Evolutionary conservation across 768 basidiomycete species (phyloP), one percentile per base, ranked within the genome.

Genomic region (Serendipita sp.): DNA sequence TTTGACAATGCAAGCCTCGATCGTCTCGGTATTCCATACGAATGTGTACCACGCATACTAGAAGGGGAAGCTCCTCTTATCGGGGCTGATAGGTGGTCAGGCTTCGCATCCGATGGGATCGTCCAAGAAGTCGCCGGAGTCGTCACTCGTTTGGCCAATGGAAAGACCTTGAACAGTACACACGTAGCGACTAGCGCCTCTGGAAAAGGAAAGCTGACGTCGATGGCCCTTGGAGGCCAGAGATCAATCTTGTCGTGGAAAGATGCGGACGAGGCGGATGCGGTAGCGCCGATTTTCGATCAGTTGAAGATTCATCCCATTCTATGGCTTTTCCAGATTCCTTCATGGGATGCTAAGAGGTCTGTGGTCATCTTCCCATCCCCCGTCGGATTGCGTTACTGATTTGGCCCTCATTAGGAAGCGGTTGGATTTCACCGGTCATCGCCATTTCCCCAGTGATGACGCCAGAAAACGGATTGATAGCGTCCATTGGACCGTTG

Each of bases 1-100:
- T 86, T 86, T 58, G 53, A 58, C 53, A 58, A 58, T 28, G 53
- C 22, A 5, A 26, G 9, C 11, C 53, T 58, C 53, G 53, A 58
- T 33, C 17, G 30, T n/a, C 53, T 58, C 53, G 33, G 33, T 11
- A 58, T 58, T 33, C 53, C 53, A 20, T n/a, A 30, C 20, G 53
- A 58, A 13, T 58, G 53, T 28, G 53, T 58, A 9, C 53, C 24
- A 13, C 53, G 53, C 26, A 33, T 28, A 22, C 11, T 13, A 22
- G 33, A 58, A n/a, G 26, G 26, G n/a, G n/a, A n/a, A n/a, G n/a
- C n/a, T n/a, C n/a, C n/a, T n/a, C 38, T 38, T 38, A 7, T 7
- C 5, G 14, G 14, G 38, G 5, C 38, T 14, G 38, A 38, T 5
- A 38, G 38, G 38, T 38, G 38, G 38, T 38, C 38, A 14, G 5